These are phyloP conservation scores for Penicillium sp. DNA, from an alignment of 2,329 filamentous ascomycete species.

Conservation along the genomic window DNA sequence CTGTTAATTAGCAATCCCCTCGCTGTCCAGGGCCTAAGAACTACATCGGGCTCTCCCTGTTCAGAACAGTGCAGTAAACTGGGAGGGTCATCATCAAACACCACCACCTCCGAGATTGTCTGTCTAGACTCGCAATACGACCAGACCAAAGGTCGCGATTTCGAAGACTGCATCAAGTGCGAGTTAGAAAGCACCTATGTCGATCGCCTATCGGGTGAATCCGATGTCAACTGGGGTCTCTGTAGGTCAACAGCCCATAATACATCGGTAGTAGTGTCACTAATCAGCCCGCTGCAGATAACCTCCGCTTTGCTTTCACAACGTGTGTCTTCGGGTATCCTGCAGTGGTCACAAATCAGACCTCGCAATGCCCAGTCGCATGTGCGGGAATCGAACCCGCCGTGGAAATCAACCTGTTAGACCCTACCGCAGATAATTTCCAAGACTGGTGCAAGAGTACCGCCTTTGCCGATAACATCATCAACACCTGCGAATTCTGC, in stretches of 20 bases:
- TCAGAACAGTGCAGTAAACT: conserved; percentile 29
- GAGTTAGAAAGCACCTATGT: conserved; percentile 40
- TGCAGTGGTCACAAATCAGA: conserved; percentile 34
- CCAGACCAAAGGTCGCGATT: conserved; percentile 35
- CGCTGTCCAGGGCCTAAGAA: conserved; percentile 28
- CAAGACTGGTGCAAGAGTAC: conserved; percentile 39
- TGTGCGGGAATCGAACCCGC: conserved; percentile 37
- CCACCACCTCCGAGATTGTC: conserved; percentile 41
- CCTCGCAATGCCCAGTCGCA: conserved; percentile 45
- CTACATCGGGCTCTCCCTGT: conserved; percentile 42
- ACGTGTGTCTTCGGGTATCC: conserved; percentile 46
- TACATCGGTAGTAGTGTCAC: neutral
- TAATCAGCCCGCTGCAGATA: conserved; percentile 32
- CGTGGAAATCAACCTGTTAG: conserved; percentile 30
- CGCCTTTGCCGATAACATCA: conserved; percentile 41
- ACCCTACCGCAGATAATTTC: conserved; percentile 30
- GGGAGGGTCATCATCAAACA: conserved; percentile 29
- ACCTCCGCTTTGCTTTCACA: conserved; percentile 46
- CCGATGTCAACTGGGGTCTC: conserved; percentile 47
- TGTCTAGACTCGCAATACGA: conserved; percentile 42
- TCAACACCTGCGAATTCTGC: conserved; percentile 44
- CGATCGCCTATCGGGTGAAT: conserved; percentile 33
- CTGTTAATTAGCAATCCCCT: conserved; percentile 22
- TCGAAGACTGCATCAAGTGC: conserved; percentile 44
- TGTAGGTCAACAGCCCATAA: conserved; percentile 34